Evolutionary conservation across 169 alveolate genomes (phyloP).

Genomic region (Eimeria necatrix): DNA sequence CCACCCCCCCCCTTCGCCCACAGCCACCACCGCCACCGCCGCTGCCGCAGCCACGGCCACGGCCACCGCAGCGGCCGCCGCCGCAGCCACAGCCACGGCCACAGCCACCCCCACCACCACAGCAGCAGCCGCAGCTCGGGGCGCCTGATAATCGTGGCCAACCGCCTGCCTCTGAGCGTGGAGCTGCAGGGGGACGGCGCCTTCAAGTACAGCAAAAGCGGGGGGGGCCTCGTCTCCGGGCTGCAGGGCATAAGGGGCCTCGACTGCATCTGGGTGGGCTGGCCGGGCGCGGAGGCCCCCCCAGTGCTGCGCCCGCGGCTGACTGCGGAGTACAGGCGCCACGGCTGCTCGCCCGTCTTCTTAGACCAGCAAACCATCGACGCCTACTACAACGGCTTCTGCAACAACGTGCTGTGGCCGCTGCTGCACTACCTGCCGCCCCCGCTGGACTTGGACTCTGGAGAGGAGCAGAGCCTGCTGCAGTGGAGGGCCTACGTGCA

Average conservation of each 20-base stretch:
- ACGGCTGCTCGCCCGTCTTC: constrained; percentile 83
- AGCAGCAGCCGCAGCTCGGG: constrained; percentile 37
- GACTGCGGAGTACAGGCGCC: constrained; percentile 19
- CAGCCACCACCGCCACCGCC: too few species aligned
- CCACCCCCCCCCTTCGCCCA: too few species aligned
- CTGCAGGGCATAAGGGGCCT: constrained; percentile 73
- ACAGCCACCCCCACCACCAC: background rate
- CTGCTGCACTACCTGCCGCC: constrained; percentile 84
- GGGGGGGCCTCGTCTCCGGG: constrained; percentile 84
- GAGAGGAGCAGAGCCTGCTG: constrained; percentile 20
- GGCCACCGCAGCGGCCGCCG: background rate
- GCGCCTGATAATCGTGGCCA: constrained; percentile 79
- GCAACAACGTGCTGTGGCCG: constrained; percentile 85
- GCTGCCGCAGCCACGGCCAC: background rate
- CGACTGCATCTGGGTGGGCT: constrained; percentile 85
- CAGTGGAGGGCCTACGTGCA: constrained; percentile 85
- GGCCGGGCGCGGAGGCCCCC: constrained; percentile 85
- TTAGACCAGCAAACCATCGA: constrained; percentile 80
- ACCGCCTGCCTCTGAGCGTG: constrained; percentile 79
- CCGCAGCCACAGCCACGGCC: constrained; percentile 7
- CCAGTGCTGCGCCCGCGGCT: constrained; percentile 73
- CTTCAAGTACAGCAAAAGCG: constrained; percentile 70
- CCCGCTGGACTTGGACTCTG: constrained; percentile 30
- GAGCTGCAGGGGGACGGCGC: constrained; percentile 39
- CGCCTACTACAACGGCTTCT: constrained; percentile 85